Conservation (phyloP, 495 filamentous ascomycete species). For the Hyaloscypha bicolor region DNA sequence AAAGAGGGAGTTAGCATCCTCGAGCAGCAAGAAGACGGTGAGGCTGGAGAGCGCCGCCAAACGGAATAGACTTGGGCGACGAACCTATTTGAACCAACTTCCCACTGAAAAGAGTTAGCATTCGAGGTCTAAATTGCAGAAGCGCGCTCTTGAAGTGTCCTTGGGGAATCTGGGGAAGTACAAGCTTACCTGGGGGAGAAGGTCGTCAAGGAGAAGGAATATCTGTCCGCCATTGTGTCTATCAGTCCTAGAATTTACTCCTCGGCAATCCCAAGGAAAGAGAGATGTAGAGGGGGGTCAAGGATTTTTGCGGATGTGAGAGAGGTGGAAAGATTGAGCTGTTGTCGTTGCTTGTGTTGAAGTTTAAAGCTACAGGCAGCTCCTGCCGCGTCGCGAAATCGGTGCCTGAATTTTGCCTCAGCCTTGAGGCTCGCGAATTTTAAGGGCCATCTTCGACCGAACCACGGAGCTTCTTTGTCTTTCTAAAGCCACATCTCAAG, state of each 20-base stretch:
- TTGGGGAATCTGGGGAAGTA: conserved; percentile 6
- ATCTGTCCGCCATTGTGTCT: conserved; percentile 88
- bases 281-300: conserved; percentile 1
- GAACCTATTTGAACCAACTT: conserved; percentile 88
- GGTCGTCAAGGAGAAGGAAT: conserved; percentile 98
- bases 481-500: conserved; percentile 28
- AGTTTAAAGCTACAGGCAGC: conserved; percentile 28
- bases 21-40: neutral
- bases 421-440: neutral
- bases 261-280: neutral
- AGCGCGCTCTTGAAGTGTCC: neutral
- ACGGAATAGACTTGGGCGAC: conserved; percentile 23
- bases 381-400: conserved; percentile 25
- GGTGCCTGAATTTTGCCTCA: neutral
- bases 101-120: conserved; percentile 68
- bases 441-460: neutral
- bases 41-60: neutral
- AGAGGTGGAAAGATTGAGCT: conserved; percentile 25
- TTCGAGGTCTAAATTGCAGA: conserved; percentile 16
- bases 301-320: conserved; percentile 3
- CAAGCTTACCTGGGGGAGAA: conserved; percentile 94
- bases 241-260: conserved; percentile 9
- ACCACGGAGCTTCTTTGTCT: conserved; percentile 15
- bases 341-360: conserved; percentile 15
- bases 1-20: conserved; percentile 19